Evolutionary conservation across 306 rosid species (phyloP).

Genomic region (Cucurbita ficifolia): DNA sequence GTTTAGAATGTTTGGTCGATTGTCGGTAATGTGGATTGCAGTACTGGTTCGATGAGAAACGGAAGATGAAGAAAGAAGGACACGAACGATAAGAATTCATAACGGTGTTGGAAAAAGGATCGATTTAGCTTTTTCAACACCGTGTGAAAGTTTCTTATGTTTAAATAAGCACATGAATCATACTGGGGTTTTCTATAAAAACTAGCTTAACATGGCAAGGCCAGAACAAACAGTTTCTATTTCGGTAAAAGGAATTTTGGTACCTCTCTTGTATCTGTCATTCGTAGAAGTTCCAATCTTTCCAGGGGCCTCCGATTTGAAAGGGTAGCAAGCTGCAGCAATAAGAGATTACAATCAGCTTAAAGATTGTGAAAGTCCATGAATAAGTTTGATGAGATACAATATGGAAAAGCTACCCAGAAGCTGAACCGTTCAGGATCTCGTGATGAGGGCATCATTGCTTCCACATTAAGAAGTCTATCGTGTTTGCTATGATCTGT

Average conservation of each 20-base stretch:
- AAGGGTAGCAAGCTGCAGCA: conserved; percentile 59
- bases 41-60: background rate
- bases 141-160: background rate
- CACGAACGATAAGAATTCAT: background rate
- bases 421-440: conserved; percentile 92
- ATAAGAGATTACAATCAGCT: background rate
- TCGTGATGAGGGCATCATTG: conserved; percentile 60
- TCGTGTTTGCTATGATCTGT: conserved; percentile 70
- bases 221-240: background rate
- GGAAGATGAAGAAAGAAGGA: background rate
- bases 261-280: conserved; percentile 83
- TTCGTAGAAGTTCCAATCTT: conserved; percentile 63
- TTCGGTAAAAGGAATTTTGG: background rate
- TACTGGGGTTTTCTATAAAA: background rate
- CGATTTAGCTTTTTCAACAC: background rate
- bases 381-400: background rate
- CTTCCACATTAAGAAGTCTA: conserved; percentile 54
- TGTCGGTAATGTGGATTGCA: background rate
- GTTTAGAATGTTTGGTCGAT: background rate
- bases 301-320: conserved; percentile 70
- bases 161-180: background rate
- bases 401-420: conserved; percentile 37
- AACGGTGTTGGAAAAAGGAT: background rate
- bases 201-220: background rate
- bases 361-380: background rate